Evolutionary conservation across 345 rosid species (phyloP), one percentile per base, ranked within the genome.

Genomic region (Gossypium rotundifolium): DNA sequence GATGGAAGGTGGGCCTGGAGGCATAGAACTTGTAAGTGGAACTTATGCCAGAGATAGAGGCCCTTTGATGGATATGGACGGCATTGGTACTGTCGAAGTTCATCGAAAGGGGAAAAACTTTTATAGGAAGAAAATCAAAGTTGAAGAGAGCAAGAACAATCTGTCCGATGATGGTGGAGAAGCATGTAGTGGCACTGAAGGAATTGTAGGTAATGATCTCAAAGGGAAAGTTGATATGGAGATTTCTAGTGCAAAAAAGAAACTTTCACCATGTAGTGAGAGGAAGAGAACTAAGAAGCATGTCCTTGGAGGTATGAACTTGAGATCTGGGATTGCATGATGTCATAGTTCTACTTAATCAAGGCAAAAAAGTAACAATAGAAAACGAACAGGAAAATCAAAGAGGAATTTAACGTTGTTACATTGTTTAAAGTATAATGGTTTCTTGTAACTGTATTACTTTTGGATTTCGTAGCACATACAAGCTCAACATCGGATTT

Each of bases 171-270:
- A 88, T 73, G 85, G 85, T 58, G 89, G 86, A 59, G 98, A 87
- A 84, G 94, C 96, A 54, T 88, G 94, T 80, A 95, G 97, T 58
- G 97, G 93, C 74, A 91, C 96, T 69, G 88, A 88, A 90, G 96
- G 92, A 76, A 75, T 85, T 69, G 81, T 78, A 77, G 83, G 61
- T 42, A 77, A 72, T 77, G 74, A 80, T 73, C 76, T 48, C 14
- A 84, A 79, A 79, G 82, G 85, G 72, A 87, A 91, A 61, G 81
- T 65, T 69, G 83, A 74, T 64, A 73, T 25, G 74, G 91, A 82
- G 77, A 70, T 81, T 77, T 80, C 87, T 44, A 86, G 82, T 81
- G 84, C 71, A 64, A 88, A 86, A 79, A 65, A 45, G 70, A 82
- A 76, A 23, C 70, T 66, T 73, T 78, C 81, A 79, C 81, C 65